A percentile compares a stretch with the other conserved stretches of the same genome.
These are phyloP conservation scores for Mucor sp. DNA, from an alignment of 371 early-diverging fungal genomes.

Conservation along the genomic window DNA sequence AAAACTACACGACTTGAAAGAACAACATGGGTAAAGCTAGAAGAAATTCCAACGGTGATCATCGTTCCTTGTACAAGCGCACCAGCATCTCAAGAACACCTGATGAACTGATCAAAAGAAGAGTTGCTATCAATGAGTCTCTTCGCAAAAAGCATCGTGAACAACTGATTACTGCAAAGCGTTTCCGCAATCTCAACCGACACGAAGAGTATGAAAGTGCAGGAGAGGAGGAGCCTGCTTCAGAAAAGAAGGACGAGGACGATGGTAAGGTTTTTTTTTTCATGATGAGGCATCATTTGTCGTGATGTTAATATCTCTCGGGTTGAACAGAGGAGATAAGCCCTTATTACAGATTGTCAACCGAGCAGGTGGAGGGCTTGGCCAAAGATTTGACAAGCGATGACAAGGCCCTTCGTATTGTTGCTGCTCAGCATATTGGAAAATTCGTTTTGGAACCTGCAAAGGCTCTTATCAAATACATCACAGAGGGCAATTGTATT, in stretches of 20 bases:
- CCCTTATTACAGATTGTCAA: conserved; percentile 25
- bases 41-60: conserved; percentile 22
- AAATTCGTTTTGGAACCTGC: conserved; percentile 53
- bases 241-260: conserved; percentile 15
- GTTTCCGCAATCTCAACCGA: conserved; percentile 47
- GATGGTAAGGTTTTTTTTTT: conserved; percentile 8
- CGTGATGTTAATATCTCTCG: not conserved
- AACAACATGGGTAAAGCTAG: conserved; percentile 13
- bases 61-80: conserved; percentile 39
- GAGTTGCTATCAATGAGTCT: conserved; percentile 45
- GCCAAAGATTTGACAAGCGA: conserved; percentile 35
- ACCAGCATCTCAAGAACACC: conserved; percentile 44
- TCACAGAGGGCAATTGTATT: conserved; percentile 51
- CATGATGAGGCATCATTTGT: not conserved
- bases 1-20: no score
- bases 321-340: conserved; percentile 22
- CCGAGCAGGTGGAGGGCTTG: conserved; percentile 28
- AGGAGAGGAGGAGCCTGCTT: conserved; percentile 26
- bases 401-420: conserved; percentile 33
- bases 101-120: conserved; percentile 39
- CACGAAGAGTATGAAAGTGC: conserved; percentile 28
- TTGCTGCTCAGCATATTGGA: conserved; percentile 45
- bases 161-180: conserved; percentile 56
- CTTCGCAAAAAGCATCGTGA: conserved; percentile 56
- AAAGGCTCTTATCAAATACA: conserved; percentile 47